A percentile compares a stretch with the other conserved stretches of the same genome.
These are phyloP conservation scores for Penicillium canescens DNA, from an alignment of 495 filamentous ascomycete species.

Conservation along the genomic window DNA sequence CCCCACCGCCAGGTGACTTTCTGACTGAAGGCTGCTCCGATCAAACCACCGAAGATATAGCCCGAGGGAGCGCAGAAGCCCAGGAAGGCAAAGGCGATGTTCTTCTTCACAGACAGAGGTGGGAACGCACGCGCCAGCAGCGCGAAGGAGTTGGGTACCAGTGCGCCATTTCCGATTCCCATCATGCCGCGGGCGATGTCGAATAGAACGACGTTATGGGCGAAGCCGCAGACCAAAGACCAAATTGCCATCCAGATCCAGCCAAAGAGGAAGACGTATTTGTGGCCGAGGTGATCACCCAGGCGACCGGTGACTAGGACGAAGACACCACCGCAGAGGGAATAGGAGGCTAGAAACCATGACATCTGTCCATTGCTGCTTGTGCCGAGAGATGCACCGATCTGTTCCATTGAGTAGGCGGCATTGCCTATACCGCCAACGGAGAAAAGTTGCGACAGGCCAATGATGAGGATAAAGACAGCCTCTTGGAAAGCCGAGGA, in stretches of 20 bases:
- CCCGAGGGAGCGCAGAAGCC: conserved; percentile 59
- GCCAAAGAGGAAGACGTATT: conserved; percentile 52
- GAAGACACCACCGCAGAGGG: conserved; percentile 58
- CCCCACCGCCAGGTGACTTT: conserved; percentile 62
- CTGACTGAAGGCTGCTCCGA: conserved; percentile 46
- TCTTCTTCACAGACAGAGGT: conserved; percentile 47
- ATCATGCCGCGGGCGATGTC: conserved; percentile 54
- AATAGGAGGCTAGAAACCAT: conserved; percentile 57
- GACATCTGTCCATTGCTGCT: conserved; percentile 27
- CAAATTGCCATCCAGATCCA: conserved; percentile 56
- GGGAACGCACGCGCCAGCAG: conserved; percentile 55
- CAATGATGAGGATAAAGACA: conserved; percentile 25
- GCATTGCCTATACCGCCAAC: conserved; percentile 22
- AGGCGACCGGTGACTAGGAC: conserved; percentile 57
- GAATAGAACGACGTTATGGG: conserved; percentile 47
- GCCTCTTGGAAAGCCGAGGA: conserved; percentile 17
- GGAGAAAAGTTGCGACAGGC: conserved; percentile 29
- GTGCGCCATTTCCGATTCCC: conserved; percentile 56
- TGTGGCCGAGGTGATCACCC: conserved; percentile 57
- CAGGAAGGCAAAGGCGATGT: conserved; percentile 60
- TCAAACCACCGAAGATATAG: conserved; percentile 44
- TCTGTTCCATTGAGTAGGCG: conserved; percentile 24
- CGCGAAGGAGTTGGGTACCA: conserved; percentile 59
- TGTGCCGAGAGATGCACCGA: conserved; percentile 16
- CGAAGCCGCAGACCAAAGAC: conserved; percentile 43